Evolutionary conservation across 2,329 filamentous ascomycete genomes (phyloP).

Genomic region (Diaporthe sp.): DNA sequence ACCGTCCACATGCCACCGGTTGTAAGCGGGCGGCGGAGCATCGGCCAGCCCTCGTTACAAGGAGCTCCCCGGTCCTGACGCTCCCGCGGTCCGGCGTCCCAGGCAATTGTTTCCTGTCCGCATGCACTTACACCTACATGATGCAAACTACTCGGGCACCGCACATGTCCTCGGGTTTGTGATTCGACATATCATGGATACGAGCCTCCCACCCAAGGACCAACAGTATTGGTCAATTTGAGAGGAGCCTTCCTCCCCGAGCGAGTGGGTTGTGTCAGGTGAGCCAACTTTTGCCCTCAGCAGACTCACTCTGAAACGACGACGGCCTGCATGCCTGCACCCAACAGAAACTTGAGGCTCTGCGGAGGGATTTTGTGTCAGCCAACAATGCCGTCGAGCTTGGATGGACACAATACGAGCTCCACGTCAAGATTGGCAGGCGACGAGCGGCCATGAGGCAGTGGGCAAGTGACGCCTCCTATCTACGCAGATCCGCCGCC

Average conservation of each 20-base stretch:
- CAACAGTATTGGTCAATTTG: conserved; percentile 9
- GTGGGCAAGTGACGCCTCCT: neutral
- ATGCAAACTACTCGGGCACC: neutral
- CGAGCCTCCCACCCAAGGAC: neutral
- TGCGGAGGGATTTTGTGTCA: neutral
- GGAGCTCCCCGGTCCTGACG: neutral
- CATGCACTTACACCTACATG: neutral
- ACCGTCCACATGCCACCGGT: neutral
- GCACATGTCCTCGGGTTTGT: neutral
- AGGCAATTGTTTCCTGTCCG: neutral
- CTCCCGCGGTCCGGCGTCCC: neutral
- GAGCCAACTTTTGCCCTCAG: conserved; percentile 10
- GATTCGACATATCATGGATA: neutral
- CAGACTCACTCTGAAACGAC: conserved; percentile 27
- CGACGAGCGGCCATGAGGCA: conserved; percentile 5
- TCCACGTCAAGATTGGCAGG: conserved; percentile 1
- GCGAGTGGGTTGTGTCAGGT: conserved; percentile 6
- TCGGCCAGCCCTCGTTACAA: neutral
- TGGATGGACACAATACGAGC: neutral
- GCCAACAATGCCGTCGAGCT: neutral
- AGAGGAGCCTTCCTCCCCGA: neutral
- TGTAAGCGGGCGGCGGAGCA: neutral
- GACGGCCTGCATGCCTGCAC: neutral
- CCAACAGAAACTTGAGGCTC: conserved; percentile 20
- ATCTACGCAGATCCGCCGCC: neutral